Base-by-base conservation (phyloP, 2,329 filamentous ascomycete genomes). In the Nothophaeocryptopus gaeumannii region DNA sequence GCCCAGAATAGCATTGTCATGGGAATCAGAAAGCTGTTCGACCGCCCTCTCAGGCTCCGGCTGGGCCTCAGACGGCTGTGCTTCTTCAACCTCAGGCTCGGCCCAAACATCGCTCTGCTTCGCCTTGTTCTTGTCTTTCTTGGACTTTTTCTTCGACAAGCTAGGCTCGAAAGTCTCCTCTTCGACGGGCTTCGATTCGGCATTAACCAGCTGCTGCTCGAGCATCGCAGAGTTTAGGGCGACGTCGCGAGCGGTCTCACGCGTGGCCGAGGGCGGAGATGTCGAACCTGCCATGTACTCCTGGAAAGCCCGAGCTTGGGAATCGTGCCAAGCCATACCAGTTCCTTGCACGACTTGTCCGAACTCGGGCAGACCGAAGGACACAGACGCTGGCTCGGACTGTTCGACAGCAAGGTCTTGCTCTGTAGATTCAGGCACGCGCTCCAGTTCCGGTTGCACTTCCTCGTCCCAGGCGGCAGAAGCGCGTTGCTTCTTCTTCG, bases 101-200 rank as follows among this genome's bases (percentile, higher is more conserved):
- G 45, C 39, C 48, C 45, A 52, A 11, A 7, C 16, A 29, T 37
- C 37, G 12, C 40, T 45, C 47, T 49, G 45, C 48, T 56, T 54
- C 26, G 48, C 47, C 39, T 46, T 49, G 38, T 55, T 52, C 41
- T 59, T 58, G 15, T 49, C 45, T 51, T 60, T 60, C 40, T 60
- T 60, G 38, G 39, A 56, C 44, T 69, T 67, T 54, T 66, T 66
- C 14, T 56, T 56, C 26, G 45, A 48, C 8, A 37, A 46, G 5
- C 33, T 34, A 11, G 41, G 32, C 41, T 20, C 41, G 26, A 44
- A 29, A 16, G 36, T 31, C 14, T 44, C 41, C n/a, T 37, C 33
- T 2, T 5, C 13, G 13, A 33, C 20, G 7, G 20, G 20, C 7
- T 26, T 26, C 7, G 20, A 26, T 26, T 26, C 20, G 20, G 20